These are phyloP conservation scores for Kwoniella shandongensis DNA, from an alignment of 768 basidiomycete genomes.

Conservation along the genomic window DNA sequence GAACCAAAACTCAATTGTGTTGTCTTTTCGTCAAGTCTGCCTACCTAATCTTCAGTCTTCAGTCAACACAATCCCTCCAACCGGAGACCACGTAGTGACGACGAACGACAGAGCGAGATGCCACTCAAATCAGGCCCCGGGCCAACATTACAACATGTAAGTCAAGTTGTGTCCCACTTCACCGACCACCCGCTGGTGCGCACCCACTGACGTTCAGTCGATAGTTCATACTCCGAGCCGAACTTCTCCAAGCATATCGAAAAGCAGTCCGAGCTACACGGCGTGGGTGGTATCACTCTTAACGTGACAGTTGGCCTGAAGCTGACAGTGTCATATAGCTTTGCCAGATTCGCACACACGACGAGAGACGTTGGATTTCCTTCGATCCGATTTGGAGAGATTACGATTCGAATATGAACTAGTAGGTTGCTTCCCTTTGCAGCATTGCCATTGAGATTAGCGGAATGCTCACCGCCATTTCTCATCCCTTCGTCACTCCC, in stretches of 20 bases:
- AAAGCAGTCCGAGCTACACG: constrained; percentile 45
- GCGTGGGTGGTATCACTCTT: constrained; percentile 32
- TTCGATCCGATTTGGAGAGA: constrained; percentile 47
- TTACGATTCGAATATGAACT: constrained; percentile 38
- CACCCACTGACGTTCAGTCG: too few relatives aligned
- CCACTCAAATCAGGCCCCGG: constrained; percentile 13
- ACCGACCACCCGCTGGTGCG: too few relatives aligned
- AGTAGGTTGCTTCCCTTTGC: too few relatives aligned
- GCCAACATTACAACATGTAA: constrained; percentile 32
- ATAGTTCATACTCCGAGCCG: constrained; percentile 49
- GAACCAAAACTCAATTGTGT: not conserved
- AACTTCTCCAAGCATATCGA: constrained; percentile 46
- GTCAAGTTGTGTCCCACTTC: too few relatives aligned
- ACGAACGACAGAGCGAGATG: too few relatives aligned
- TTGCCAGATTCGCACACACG: constrained; percentile 45
- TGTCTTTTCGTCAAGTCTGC: too few relatives aligned
- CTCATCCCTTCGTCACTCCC: too few relatives aligned
- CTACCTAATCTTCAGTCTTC: too few relatives aligned
- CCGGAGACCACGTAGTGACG: too few relatives aligned
- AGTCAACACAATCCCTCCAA: too few relatives aligned
- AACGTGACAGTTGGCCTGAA: not conserved
- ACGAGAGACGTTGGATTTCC: constrained; percentile 49
- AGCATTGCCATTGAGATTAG: too few relatives aligned
- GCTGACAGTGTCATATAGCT: constrained; percentile 24
- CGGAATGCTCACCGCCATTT: too few relatives aligned